Evolutionary conservation across 1,139 yeast genomes (phyloP), one percentile per base, ranked within the genome.

Genomic region (Tardiomyces depauwii): DNA sequence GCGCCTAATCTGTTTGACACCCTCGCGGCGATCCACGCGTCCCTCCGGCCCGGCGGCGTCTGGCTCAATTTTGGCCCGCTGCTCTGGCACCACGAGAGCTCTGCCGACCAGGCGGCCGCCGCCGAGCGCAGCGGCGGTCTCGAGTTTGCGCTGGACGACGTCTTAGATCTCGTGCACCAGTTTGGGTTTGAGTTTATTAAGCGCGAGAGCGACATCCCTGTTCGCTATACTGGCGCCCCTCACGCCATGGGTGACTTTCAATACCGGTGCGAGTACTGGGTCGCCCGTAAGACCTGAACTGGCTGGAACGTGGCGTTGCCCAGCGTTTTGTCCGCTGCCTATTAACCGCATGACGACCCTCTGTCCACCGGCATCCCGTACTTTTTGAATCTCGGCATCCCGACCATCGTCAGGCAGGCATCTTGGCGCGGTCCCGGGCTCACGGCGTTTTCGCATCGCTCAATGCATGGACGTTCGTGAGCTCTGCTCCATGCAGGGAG

Each of bases 41-140:
- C 77, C 18, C 59, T 86, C 47, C 68, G 68, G 42, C 60, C 67
- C 0, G 75, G 74, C 6, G 94, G 93, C 0, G 53, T 66, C 13
- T 87, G 96, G 95, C 70, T 86, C 47, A 88, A 88, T 61, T 77
- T 82, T 55, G 96, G 96, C 0, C 96, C 96, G 0, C 65, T 87
- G 25, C 63, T 83, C 45, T 87, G 95, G 93, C 96, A 88, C 63
- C 82, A 76, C 58, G 95, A 85, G 56, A 77, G 76, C 46, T 39
- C 51, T 1, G 47, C 48, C 11, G 49, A 53, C 21, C 36, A 30
- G 36, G 49, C 48, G 6, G 58, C 56, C 14, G 67, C 66, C 25
- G 71, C 68, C 2, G 55, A 57, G 0, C 52, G 55, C 13, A 59
- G 54, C 18, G 70, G 72, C 44, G 91, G 91, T 0, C 59, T 85